Percentiles rank a stretch among this genome's conserved stretches.
These are phyloP conservation scores for Vigna unguiculata DNA, from an alignment of 306 rosid species.

Conservation along the genomic window DNA sequence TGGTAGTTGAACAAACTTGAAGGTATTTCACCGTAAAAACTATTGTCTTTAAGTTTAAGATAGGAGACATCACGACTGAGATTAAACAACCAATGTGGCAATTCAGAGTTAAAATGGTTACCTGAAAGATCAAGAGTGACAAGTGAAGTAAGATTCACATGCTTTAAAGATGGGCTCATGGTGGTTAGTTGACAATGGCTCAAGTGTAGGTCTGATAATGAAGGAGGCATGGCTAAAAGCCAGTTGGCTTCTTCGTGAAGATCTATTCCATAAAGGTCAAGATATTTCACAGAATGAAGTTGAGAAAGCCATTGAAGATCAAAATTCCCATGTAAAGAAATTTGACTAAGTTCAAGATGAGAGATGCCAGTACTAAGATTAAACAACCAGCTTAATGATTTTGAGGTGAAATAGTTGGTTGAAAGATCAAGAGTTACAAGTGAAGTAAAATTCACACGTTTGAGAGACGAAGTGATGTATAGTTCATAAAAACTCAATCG, in stretches of 20 bases:
- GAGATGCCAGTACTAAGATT: too few relatives aligned
- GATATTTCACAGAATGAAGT: not conserved
- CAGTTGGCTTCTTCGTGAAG: not conserved
- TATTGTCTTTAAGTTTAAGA: not conserved
- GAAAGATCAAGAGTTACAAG: too few relatives aligned
- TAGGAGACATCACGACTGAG: not conserved
- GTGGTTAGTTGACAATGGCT: not conserved
- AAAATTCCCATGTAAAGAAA: too few relatives aligned
- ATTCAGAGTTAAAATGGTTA: not conserved
- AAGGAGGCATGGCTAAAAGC: constrained; percentile 9
- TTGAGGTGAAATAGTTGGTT: too few relatives aligned
- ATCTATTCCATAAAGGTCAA: not conserved
- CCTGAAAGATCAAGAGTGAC: not conserved
- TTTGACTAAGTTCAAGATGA: too few relatives aligned
- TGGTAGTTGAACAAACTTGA: not conserved
- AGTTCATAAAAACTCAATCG: not conserved
- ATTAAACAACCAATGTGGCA: constrained; percentile 20
- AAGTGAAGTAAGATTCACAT: constrained; percentile 23
- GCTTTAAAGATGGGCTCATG: not conserved
- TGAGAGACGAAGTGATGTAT: not conserved
- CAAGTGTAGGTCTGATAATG: constrained; percentile 1
- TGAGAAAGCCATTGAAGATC: constrained; percentile 5
- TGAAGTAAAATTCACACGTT: not conserved
- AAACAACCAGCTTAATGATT: too few relatives aligned
- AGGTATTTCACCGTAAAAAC: not conserved